Conservation (phyloP, 805 yeast species). For the Wickerhamiella occidentalis region DNA sequence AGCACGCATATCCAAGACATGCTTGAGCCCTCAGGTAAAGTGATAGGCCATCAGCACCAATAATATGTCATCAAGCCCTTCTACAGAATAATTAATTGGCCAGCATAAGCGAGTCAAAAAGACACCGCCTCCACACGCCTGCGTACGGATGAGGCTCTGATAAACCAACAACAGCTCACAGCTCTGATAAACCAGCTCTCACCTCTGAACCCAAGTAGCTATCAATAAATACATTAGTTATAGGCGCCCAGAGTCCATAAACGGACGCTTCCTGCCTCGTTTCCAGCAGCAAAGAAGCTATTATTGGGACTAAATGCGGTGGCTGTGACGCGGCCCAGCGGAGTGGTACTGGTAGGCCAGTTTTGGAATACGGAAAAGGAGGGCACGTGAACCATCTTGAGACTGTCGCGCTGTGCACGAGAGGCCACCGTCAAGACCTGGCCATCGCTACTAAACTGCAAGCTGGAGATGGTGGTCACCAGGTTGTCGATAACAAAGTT, state of each 20-base stretch:
- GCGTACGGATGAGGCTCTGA: no score
- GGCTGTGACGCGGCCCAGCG: constrained; percentile 84
- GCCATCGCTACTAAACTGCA: constrained; percentile 75
- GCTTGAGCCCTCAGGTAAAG: not conserved
- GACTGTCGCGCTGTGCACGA: constrained; percentile 71
- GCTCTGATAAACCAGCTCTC: no score
- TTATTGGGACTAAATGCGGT: constrained; percentile 67
- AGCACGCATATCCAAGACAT: not conserved
- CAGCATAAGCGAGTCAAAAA: no score
- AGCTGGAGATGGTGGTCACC: constrained; percentile 62
- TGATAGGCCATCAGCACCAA: no score
- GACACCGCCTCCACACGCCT: no score
- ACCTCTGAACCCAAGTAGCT: no score
- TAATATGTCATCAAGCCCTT: no score
- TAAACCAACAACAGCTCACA: no score
- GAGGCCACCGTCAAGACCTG: constrained; percentile 80
- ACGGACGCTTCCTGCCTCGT: constrained; percentile 80
- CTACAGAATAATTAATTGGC: no score
- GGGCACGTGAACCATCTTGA: constrained; percentile 78
- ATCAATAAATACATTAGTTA: constrained; percentile 7
- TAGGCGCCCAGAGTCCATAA: constrained; percentile 84
- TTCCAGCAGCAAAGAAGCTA: constrained; percentile 79
- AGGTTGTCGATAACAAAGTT: constrained; percentile 60
- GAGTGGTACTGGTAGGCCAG: constrained; percentile 97
- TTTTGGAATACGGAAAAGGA: constrained; percentile 74